These are phyloP conservation scores for Aspergillus hortae DNA, from an alignment of 2,329 filamentous ascomycete genomes.

Conservation along the genomic window DNA sequence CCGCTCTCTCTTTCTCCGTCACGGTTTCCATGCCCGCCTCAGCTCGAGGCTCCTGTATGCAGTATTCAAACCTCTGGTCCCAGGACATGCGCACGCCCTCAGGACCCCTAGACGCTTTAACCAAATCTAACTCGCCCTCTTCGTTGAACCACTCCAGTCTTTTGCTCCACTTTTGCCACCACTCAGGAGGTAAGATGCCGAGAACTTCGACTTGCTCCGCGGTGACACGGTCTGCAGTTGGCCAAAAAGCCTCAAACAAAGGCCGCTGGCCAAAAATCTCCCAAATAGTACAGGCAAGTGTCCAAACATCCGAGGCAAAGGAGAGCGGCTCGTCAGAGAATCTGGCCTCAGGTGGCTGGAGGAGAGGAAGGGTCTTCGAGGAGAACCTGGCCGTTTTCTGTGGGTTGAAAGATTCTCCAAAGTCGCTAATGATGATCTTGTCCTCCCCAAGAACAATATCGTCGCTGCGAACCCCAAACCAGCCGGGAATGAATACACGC, in stretches of 20 bases:
- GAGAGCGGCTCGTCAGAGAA: slow-evolving; percentile 34
- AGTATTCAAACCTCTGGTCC: slow-evolving; percentile 15
- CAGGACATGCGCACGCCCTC: slow-evolving; percentile 9
- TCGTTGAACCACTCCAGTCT: slow-evolving; percentile 19
- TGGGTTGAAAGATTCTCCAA: too few relatives aligned
- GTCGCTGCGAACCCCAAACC: too few relatives aligned
- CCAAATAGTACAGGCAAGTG: slow-evolving; percentile 36
- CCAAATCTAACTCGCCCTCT: slow-evolving; percentile 13
- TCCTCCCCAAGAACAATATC: too few relatives aligned
- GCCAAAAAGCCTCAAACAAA: slow-evolving; percentile 23
- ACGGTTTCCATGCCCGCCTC: slow-evolving; percentile 14
- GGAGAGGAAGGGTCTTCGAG: slow-evolving; percentile 22
- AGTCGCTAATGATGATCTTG: too few relatives aligned
- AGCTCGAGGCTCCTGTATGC: slow-evolving; percentile 24
- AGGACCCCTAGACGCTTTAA: slow-evolving; percentile 2
- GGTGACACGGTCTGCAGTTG: slow-evolving; percentile 21
- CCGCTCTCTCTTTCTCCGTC: slow-evolving; percentile 17
- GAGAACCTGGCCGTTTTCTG: background rate
- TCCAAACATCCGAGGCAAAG: slow-evolving; percentile 38
- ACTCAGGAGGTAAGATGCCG: slow-evolving; percentile 23
- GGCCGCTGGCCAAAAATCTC: slow-evolving; percentile 30
- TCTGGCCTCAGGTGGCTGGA: slow-evolving; percentile 32
- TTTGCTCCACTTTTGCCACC: slow-evolving; percentile 22
- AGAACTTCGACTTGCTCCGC: slow-evolving; percentile 26
- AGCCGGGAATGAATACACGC: too few relatives aligned